Evolutionary conservation across 192 early-diverging fungal genomes (phyloP).

Genomic region (Backusella westeae): DNA sequence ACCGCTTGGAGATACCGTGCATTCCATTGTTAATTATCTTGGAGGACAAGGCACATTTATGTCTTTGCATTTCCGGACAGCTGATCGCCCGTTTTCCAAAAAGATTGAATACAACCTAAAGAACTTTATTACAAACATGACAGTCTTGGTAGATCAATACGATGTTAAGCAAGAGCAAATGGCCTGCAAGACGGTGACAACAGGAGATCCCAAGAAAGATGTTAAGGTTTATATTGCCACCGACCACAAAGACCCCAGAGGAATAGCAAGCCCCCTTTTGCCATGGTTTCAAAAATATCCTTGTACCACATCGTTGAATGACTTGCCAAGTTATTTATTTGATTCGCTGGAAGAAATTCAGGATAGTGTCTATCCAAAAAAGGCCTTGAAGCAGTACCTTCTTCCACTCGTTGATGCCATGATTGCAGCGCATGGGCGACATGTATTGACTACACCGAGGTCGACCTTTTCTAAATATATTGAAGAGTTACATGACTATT

Average conservation of each 20-base stretch:
- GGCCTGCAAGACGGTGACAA: neutral
- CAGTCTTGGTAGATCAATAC: neutral
- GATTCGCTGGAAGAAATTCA: conserved; percentile 28
- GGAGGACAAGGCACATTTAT: conserved; percentile 44
- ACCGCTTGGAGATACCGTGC: conserved; percentile 37
- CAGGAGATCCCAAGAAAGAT: conserved; percentile 9
- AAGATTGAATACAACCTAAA: neutral
- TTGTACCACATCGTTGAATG: conserved; percentile 42
- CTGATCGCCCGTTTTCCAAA: conserved; percentile 13
- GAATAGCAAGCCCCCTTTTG: conserved; percentile 9
- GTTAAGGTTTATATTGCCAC: conserved; percentile 44
- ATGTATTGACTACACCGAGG: conserved; percentile 21
- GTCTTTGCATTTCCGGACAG: conserved; percentile 41
- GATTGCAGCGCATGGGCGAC: conserved; percentile 26
- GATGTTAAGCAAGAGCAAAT: neutral
- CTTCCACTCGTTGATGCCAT: conserved; percentile 34
- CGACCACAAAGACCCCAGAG: conserved; percentile 41
- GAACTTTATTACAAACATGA: conserved; percentile 1
- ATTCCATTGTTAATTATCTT: conserved; percentile 39
- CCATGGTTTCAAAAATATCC: conserved; percentile 40
- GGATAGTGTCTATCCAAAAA: conserved; percentile 25
- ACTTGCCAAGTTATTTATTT: conserved; percentile 30
- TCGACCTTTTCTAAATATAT: conserved; percentile 38
- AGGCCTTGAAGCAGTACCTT: conserved; percentile 13
- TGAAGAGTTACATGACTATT: conserved; percentile 13